Base-by-base conservation (phyloP, 1,284 basidiomycete species). In the Leccinum proliferum region DNA sequence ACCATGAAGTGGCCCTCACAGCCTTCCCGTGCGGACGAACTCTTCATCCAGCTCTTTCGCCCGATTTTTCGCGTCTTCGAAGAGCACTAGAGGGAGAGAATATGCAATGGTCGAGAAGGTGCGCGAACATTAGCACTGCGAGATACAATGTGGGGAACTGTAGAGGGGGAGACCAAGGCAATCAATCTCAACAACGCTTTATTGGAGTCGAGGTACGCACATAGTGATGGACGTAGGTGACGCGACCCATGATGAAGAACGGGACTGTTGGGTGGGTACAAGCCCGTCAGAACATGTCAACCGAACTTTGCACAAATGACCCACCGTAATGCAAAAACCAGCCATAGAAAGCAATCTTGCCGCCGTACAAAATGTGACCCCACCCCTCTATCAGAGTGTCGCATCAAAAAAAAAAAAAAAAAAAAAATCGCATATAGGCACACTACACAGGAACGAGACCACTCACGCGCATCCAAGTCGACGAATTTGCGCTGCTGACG, bases 141-240 rank as follows among this genome's bases (percentile, higher is more conserved):
- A 99, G 98, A 81, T 96, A 98, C 12, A 98, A 79, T 0, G 96
- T 96, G 2, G 96, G 96, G 7, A 99, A 86, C 90, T 93, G 41
- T 65, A 43, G 41, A 43, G 39, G 41, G 15, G 15, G 15, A 43
- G 41, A 9, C 14, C 41, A 43, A 43, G 41, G 41, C 41, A 43
- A 43, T 43, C 41, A 43, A 43, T 43, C 41, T 43, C 41, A n/a
- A 43, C 41, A n/a, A 43, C 41, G 15, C 41, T 15, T 43, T 43
- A 43, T 43, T n/a, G 15, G 41, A 43, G 41, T 43, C 15, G 41
- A 35, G 37, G 25, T 29, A 79, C 88, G 62, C 68, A 91, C 88
- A 71, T 93, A 94, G 79, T 95, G 93, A 74, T 95, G 93, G 15
- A 94, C 77, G 68, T 95, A 94, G 50, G 93, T 94, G 2, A 94